A percentile compares a stretch with the other conserved stretches of the same genome.
Conservation (phyloP, 441 rosid species). For the Aleurites moluccanus region DNA sequence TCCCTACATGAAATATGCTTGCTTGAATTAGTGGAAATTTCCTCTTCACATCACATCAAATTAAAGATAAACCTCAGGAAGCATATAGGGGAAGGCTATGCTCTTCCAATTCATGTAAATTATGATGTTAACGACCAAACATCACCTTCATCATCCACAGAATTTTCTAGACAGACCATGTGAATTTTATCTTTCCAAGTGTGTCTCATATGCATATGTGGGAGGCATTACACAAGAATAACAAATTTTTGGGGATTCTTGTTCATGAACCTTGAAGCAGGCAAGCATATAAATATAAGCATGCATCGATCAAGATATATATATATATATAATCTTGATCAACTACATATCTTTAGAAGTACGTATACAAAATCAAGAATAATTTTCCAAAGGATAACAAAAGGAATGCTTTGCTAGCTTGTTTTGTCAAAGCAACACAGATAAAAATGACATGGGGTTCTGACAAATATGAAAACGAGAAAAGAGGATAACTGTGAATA, state of each 20-base stretch:
- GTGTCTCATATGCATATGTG: constrained; percentile 10
- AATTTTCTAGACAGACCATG: constrained; percentile 22
- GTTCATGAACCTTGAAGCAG: constrained; percentile 23
- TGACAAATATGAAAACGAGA: constrained; percentile 6
- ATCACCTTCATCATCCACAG: constrained; percentile 3
- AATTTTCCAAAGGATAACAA: not conserved
- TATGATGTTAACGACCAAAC: constrained; percentile 5
- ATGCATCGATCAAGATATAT: not conserved
- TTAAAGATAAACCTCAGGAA: not conserved
- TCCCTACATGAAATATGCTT: constrained; percentile 15
- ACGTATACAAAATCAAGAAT: not conserved
- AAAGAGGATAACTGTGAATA: not conserved
- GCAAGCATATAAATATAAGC: not conserved
- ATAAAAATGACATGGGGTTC: constrained; percentile 17
- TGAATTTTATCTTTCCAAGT: constrained; percentile 13
- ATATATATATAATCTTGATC: not conserved
- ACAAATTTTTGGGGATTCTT: constrained; percentile 6
- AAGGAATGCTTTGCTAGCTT: not conserved
- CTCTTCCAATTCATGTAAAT: constrained; percentile 1
- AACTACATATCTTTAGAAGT: not conserved
- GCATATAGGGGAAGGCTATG: not conserved
- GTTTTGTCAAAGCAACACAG: constrained; percentile 12
- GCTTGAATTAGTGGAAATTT: constrained; percentile 8
- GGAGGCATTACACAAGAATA: constrained; percentile 6
- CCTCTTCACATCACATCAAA: constrained; percentile 13